Conservation (phyloP, 345 rosid species). For the Cochlearia excelsa region DNA sequence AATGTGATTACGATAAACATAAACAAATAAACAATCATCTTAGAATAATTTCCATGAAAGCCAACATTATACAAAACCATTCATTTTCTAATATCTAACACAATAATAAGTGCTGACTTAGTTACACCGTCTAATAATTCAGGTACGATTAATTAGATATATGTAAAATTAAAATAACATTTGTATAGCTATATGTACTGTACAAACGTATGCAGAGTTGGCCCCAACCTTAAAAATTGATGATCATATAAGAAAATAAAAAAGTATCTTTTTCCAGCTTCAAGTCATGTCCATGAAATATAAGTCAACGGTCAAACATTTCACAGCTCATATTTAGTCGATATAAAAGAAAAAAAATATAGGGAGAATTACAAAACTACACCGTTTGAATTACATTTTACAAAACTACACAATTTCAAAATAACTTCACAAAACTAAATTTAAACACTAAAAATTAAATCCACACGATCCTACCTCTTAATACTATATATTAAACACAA, state of each 20-base stretch:
- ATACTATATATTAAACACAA: too few relatives aligned
- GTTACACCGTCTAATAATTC: slow-evolving; percentile 33
- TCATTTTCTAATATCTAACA: slow-evolving; percentile 3
- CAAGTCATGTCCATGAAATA: slow-evolving; percentile 22
- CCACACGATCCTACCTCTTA: too few relatives aligned
- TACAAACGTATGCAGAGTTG: slow-evolving; percentile 25
- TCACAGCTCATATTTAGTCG: slow-evolving; percentile 35
- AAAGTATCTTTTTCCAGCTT: slow-evolving; percentile 18
- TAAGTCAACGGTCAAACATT: slow-evolving; percentile 35
- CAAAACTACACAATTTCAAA: too few relatives aligned
- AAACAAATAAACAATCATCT: neutral
- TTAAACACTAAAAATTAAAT: too few relatives aligned
- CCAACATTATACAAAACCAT: slow-evolving; percentile 14
- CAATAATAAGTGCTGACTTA: slow-evolving; percentile 23
- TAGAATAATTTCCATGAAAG: slow-evolving; percentile 6
- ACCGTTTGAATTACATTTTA: too few relatives aligned
- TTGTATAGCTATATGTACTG: slow-evolving; percentile 14
- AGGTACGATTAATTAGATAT: slow-evolving; percentile 16
- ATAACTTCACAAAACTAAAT: too few relatives aligned
- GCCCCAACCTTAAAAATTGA: slow-evolving; percentile 22
- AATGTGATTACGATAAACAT: too few relatives aligned
- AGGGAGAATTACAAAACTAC: too few relatives aligned
- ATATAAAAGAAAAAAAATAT: neutral
- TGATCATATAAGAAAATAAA: slow-evolving; percentile 22
- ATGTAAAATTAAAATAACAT: neutral